Percentiles rank a stretch among this genome's conserved stretches.
phyloP scores from a whole-genome alignment of 2,329 filamentous ascomycete genomes.

The Chrysosporium keratinophilum region DNA sequence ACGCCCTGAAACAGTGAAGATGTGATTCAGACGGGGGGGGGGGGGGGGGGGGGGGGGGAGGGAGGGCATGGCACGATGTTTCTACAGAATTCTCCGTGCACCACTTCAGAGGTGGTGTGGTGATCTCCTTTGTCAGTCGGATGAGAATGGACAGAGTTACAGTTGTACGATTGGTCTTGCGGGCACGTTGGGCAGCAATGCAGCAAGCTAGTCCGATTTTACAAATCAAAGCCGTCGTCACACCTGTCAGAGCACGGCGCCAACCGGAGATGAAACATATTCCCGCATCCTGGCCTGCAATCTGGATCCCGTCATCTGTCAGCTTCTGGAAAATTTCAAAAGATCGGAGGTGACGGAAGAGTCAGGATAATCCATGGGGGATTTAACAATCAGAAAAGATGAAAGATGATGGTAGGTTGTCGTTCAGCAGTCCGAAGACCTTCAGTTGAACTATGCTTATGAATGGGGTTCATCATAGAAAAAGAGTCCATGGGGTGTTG shows the following conservation, averaged over 20 bases:
- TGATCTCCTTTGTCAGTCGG: not conserved
- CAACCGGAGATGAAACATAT: slow-evolving; percentile 6
- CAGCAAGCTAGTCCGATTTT: slow-evolving; percentile 8
- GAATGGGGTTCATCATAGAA: slow-evolving; percentile 21
- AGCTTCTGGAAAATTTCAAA: slow-evolving; percentile 3
- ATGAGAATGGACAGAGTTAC: not conserved
- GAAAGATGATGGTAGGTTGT: slow-evolving; percentile 24
- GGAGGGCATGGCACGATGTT: not conserved
- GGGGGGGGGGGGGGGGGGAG: not conserved
- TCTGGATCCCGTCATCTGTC: not conserved
- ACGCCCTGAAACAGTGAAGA: no score
- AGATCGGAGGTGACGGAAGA: not conserved
- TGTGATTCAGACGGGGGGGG: not conserved
- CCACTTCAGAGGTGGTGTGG: no score
- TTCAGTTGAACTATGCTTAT: slow-evolving; percentile 27
- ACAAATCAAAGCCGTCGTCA: not conserved
- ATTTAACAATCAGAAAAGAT: slow-evolving; percentile 15
- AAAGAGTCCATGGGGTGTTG: not conserved
- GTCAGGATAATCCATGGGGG: not conserved
- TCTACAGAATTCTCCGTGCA: not conserved
- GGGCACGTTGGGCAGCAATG: slow-evolving; percentile 16
- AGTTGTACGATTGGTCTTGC: not conserved
- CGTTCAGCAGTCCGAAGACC: slow-evolving; percentile 22
- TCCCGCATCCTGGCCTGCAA: not conserved
- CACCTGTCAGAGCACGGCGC: not conserved